These are phyloP conservation scores for Leccinum truebloodii DNA, from an alignment of 768 basidiomycete genomes.

Conservation along the genomic window DNA sequence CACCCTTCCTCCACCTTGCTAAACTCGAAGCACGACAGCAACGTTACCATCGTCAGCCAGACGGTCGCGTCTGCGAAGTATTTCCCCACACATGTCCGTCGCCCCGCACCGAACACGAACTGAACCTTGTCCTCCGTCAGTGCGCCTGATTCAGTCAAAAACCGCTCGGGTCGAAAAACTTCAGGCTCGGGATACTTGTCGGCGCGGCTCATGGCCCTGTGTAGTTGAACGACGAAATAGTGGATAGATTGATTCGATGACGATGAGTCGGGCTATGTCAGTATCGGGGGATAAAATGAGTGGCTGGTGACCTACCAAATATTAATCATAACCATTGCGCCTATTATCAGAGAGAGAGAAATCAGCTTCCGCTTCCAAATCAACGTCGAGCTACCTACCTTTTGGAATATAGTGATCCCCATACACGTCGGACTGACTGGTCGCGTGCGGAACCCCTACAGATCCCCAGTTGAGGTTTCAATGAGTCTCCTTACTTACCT, in stretches of 20 bases:
- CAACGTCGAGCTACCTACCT: conserved; percentile 4
- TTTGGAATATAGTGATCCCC: conserved; percentile 23
- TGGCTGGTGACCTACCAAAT: conserved; percentile 1
- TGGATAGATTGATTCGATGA: neutral
- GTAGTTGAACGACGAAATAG: neutral
- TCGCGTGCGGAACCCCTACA: conserved; percentile 13
- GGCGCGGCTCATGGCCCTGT: conserved; percentile 7
- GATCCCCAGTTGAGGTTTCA: neutral
- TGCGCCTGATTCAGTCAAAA: neutral
- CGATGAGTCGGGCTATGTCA: neutral
- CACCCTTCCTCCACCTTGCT: conserved; percentile 4
- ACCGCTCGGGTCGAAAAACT: conserved; percentile 3
- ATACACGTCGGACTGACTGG: conserved; percentile 19
- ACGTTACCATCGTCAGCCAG: conserved; percentile 6
- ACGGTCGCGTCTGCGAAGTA: conserved; percentile 3
- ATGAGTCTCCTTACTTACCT: neutral
- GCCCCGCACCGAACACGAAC: conserved; percentile 4
- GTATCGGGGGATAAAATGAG: neutral
- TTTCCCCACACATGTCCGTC: conserved; percentile 4
- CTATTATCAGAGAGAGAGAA: neutral
- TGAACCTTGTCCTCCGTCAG: conserved; percentile 2
- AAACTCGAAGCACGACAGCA: conserved; percentile 10
- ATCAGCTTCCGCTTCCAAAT: neutral
- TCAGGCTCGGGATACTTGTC: conserved; percentile 8
- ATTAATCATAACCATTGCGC: neutral